Evolutionary conservation across 306 rosid genomes (phyloP).

Genomic region (Citrullus colocynthis): DNA sequence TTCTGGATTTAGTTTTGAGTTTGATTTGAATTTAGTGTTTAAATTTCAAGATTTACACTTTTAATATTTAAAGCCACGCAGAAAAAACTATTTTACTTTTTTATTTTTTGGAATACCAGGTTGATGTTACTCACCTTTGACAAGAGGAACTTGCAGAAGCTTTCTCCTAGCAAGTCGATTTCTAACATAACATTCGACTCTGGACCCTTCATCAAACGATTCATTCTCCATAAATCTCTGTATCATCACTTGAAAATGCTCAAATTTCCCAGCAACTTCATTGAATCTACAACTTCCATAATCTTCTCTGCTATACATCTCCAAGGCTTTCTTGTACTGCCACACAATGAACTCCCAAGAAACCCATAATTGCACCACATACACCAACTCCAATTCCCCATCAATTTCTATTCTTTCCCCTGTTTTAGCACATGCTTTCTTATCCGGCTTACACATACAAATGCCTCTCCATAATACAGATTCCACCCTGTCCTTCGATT

Average conservation of each 20-base stretch:
- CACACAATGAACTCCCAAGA: conserved; percentile 82
- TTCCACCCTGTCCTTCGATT: conserved; percentile 53
- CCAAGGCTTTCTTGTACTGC: conserved; percentile 54
- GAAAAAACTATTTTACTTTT: too few species aligned
- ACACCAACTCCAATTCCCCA: conserved; percentile 61
- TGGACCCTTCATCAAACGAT: conserved; percentile 50
- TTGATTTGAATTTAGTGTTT: too few species aligned
- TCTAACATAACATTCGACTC: conserved; percentile 58
- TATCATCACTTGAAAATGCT: conserved; percentile 68
- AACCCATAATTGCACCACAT: conserved; percentile 75
- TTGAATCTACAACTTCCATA: conserved; percentile 30
- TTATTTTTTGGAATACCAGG: neutral
- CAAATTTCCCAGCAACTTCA: conserved; percentile 63
- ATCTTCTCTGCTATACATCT: conserved; percentile 33
- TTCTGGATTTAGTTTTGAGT: too few species aligned
- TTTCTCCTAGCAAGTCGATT: conserved; percentile 51
- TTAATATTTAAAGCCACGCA: too few species aligned
- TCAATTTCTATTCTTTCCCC: conserved; percentile 29
- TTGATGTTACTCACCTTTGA: conserved; percentile 36
- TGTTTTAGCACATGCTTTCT: conserved; percentile 16
- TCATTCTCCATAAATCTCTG: conserved; percentile 78
- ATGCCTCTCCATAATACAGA: conserved; percentile 33
- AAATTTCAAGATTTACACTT: too few species aligned
- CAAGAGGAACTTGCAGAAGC: conserved; percentile 66
- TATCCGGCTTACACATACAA: conserved; percentile 6